Conservation (phyloP, 352 stramenopile species). For the Pythium biforme region DNA sequence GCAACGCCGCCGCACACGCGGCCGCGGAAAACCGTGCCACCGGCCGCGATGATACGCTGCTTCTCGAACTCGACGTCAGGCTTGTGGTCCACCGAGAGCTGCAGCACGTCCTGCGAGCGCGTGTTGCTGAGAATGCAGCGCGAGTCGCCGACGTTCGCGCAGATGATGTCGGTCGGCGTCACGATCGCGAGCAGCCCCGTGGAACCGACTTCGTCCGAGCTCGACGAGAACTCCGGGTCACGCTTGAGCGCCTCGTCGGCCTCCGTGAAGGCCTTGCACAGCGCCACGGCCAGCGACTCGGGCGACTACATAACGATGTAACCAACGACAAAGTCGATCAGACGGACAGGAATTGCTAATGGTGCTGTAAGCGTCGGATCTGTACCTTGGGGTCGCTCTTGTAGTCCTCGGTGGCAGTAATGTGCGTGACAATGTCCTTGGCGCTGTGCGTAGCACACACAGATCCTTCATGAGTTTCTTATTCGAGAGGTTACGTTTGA, state of each 20-base stretch:
- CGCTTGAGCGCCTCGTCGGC: conserved; percentile 73
- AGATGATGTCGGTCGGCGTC: conserved; percentile 79
- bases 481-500: background rate
- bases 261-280: conserved; percentile 74
- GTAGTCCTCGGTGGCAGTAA: conserved; percentile 73
- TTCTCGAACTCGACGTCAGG: conserved; percentile 85
- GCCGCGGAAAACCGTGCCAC: conserved; percentile 81
- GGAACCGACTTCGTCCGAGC: conserved; percentile 80
- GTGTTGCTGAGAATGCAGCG: conserved; percentile 81
- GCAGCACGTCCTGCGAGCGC: conserved; percentile 65
- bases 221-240: conserved; percentile 57
- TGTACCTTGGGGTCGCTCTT: conserved; percentile 58
- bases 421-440: conserved; percentile 59
- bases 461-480: background rate
- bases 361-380: too few relatives aligned
- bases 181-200: conserved; percentile 81
- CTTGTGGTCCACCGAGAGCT: conserved; percentile 87
- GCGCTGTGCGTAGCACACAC: conserved; percentile 36
- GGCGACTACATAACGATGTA: conserved; percentile 35
- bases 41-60: conserved; percentile 79
- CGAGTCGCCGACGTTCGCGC: conserved; percentile 83
- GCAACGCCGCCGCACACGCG: conserved; percentile 83
- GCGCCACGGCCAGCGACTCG: conserved; percentile 66
- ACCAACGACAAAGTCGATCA: too few relatives aligned
- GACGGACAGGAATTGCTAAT: too few relatives aligned